Evolutionary conservation across 1,139 yeast genomes (phyloP).

Genomic region (Kurtzmaniella quercitrusa): DNA sequence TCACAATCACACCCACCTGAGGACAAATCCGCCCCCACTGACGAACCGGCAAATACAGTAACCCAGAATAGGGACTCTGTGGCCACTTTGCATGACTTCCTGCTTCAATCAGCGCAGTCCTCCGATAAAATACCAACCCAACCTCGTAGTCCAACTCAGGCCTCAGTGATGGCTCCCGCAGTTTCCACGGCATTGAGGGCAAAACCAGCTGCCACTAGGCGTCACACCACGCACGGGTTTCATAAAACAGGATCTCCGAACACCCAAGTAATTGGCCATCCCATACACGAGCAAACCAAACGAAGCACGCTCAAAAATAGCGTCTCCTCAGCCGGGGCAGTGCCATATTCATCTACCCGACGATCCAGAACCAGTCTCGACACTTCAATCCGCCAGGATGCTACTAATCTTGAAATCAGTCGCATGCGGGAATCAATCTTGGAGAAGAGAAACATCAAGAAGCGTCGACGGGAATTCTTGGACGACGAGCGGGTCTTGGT

Average conservation of each 20-base stretch:
- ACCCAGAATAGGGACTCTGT: neutral
- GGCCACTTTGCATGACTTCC: neutral
- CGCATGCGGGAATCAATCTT: slow-evolving; percentile 41
- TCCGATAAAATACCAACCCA: neutral
- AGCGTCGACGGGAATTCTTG: slow-evolving; percentile 35
- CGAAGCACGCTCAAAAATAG: neutral
- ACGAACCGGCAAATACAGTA: neutral
- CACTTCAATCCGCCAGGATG: slow-evolving; percentile 14
- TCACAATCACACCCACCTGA: neutral
- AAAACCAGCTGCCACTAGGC: neutral
- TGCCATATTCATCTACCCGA: slow-evolving; percentile 4
- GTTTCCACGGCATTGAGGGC: neutral
- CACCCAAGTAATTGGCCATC: neutral
- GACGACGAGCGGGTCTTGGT: slow-evolving; percentile 67
- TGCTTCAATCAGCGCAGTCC: neutral
- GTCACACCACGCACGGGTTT: neutral
- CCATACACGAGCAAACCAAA: neutral
- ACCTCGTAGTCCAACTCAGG: neutral
- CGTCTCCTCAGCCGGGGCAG: neutral
- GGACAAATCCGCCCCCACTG: neutral
- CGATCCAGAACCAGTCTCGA: slow-evolving; percentile 2
- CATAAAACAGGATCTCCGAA: neutral
- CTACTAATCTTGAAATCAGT: slow-evolving; percentile 35
- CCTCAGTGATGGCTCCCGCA: neutral
- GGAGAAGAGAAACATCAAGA: slow-evolving; percentile 39